Percentiles rank a stretch among this genome's conserved stretches.
Conservation (phyloP, 148 eudicot genomes). For the Oxyria digyna region DNA sequence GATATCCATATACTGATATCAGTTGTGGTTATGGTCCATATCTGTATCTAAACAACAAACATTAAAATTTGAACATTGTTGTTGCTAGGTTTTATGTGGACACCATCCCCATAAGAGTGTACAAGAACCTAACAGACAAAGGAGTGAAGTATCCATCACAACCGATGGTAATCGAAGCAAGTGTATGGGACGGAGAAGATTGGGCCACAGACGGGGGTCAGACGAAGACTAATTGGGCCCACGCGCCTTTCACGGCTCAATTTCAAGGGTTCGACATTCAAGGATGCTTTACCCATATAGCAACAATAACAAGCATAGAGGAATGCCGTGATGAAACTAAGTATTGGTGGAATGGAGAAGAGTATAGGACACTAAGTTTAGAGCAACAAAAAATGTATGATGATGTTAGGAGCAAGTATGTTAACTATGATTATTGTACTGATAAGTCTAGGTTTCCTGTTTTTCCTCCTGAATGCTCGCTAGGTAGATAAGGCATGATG, state of each 20-base stretch:
- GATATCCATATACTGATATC: no score
- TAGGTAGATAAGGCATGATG: neutral
- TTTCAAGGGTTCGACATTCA: constrained; percentile 19
- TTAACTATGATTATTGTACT: neutral
- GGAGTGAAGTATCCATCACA: constrained; percentile 20
- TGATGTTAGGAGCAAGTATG: neutral
- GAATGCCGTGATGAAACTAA: neutral
- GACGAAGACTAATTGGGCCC: constrained; percentile 19
- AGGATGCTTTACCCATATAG: constrained; percentile 14
- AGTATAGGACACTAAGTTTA: neutral
- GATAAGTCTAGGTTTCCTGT: constrained; percentile 4
- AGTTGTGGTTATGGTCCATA: no score
- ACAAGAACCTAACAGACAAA: constrained; percentile 13
- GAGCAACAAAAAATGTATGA: neutral
- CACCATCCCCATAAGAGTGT: constrained; percentile 22
- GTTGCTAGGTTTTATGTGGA: constrained; percentile 24
- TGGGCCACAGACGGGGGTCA: constrained; percentile 28
- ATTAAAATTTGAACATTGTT: neutral
- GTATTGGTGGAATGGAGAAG: constrained; percentile 4
- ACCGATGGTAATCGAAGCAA: constrained; percentile 18
- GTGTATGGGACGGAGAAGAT: constrained; percentile 21
- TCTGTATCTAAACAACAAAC: neutral
- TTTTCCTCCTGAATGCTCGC: constrained; percentile 1
- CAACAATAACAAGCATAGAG: neutral
- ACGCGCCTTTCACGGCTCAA: constrained; percentile 22